Base-by-base conservation (phyloP, 495 filamentous ascomycete species). In the Melanomma pulvis-pyrius region DNA sequence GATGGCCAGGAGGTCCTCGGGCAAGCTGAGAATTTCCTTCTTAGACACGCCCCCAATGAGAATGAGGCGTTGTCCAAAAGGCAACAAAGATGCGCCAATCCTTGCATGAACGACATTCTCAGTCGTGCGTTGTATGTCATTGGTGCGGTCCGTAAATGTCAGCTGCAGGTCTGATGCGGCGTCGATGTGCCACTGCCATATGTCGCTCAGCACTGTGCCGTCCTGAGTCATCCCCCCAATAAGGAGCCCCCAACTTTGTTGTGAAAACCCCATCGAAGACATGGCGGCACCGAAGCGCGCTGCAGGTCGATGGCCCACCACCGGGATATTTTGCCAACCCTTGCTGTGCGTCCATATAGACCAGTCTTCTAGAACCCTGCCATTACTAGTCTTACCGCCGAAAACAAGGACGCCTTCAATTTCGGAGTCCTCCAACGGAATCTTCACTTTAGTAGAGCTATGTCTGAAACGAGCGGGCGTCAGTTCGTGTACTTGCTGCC, bases 391-490 rank as follows among this genome's bases (percentile, higher is more conserved):
- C 71, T 86, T 91, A 1, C 91, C 91, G n/a, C 89, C 89, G 73
- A 85, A 85, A 13, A 92, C 74, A 26, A 96, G 79, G 25, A 88
- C 80, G 28, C 71, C 73, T 29, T 51, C 59, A 61, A 67, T 68
- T 12, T 67, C 77, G 50, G 64, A 63, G 21, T 65, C 66, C 39
- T 59, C 65, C 22, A 46, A 53, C 13, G 69, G 65, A 17, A 76
- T 44, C 6, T 30, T 30, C 5, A 93, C 68, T 24, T 78, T 76
- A 12, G 88, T 73, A 30, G 90, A 86, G 67, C 83, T 84, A 72
- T 96, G 93, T 55, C 93, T 82, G 77, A 88, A 94, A 47, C 91
- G 79, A 17, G 87, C 82, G 6, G 78, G 62, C 13, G 88, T 87
- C 17, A 96, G 80, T 59, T 84, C 81, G 29, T 88, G 78, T 9